These are phyloP conservation scores for Candida easanensis DNA, from an alignment of 805 yeast species.

Conservation along the genomic window DNA sequence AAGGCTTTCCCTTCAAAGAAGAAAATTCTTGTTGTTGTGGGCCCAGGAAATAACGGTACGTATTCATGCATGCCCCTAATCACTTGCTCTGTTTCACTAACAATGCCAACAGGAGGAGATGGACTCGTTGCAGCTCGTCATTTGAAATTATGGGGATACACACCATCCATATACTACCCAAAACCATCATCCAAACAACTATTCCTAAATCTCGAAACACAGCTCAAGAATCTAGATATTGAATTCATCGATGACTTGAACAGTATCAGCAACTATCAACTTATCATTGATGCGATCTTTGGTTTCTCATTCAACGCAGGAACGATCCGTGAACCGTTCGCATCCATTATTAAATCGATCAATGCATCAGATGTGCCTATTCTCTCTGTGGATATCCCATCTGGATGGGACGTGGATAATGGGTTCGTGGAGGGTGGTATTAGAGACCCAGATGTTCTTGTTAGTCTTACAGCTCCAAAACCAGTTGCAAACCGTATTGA, in stretches of 20 bases:
- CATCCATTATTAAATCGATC: conserved; percentile 41
- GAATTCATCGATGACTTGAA: conserved; percentile 46
- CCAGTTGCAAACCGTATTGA: conserved; percentile 62
- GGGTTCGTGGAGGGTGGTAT: conserved; percentile 58
- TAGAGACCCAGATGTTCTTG: conserved; percentile 62
- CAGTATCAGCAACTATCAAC: conserved; percentile 29
- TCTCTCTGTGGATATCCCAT: conserved; percentile 85
- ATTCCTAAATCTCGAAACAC: conserved; percentile 59
- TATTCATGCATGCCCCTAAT: not conserved
- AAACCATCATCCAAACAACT: conserved; percentile 56
- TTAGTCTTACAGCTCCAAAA: conserved; percentile 92
- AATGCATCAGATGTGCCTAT: conserved; percentile 47
- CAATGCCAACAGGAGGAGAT: conserved; percentile 59
- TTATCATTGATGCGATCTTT: conserved; percentile 77
- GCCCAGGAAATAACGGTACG: conserved; percentile 85
- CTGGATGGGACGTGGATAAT: conserved; percentile 94
- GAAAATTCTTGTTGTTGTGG: conserved; percentile 69
- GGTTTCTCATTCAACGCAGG: conserved; percentile 89
- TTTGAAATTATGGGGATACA: conserved; percentile 72
- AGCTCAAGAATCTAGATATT: conserved; percentile 63
- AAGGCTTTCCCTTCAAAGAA: conserved; percentile 53
- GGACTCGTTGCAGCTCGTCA: conserved; percentile 96
- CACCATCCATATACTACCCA: conserved; percentile 79
- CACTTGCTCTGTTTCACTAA: not conserved
- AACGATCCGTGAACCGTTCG: conserved; percentile 80